These are phyloP conservation scores for Ettlia oleoabundans DNA, from an alignment of 139 green algal species.

Conservation along the genomic window DNA sequence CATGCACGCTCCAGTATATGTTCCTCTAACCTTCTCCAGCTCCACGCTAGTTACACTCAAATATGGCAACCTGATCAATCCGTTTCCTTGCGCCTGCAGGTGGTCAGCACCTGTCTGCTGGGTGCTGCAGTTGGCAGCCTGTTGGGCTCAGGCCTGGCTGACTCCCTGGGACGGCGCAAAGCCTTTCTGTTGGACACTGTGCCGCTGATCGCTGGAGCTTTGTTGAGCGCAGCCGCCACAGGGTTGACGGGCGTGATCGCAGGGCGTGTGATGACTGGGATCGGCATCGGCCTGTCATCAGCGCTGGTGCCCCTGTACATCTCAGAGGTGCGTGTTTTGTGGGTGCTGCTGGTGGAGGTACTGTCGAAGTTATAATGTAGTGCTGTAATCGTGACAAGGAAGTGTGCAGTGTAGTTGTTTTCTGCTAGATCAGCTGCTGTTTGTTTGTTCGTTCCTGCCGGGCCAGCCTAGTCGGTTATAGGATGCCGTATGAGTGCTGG, in stretches of 20 bases:
- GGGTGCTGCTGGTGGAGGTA: too few species aligned
- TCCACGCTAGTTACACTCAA: too few species aligned
- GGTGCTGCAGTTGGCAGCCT: constrained; percentile 80
- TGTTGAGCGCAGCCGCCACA: constrained; percentile 72
- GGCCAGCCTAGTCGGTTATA: too few species aligned
- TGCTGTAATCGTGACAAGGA: too few species aligned
- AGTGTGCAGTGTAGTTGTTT: too few species aligned
- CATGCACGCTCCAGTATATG: too few species aligned
- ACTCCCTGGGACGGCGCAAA: constrained; percentile 69
- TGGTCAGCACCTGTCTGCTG: constrained; percentile 84
- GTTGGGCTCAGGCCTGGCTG: constrained; percentile 72
- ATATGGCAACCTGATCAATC: too few species aligned
- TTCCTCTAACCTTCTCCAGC: too few species aligned
- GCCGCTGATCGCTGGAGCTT: constrained; percentile 75
- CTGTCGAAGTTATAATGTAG: too few species aligned
- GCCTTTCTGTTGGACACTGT: constrained; percentile 74
- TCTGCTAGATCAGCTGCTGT: too few species aligned
- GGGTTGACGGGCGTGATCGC: constrained; percentile 70
- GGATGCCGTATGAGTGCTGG: too few species aligned
- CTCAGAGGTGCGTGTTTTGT: constrained; percentile 68
- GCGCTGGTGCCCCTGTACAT: constrained; percentile 96
- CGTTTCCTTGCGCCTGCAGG: constrained; percentile 51
- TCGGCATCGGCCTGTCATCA: constrained; percentile 93
- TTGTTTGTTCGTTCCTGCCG: too few species aligned
- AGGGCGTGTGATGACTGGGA: constrained; percentile 82